Base-by-base conservation (phyloP, 2,329 filamentous ascomycete species). In the Fusarium longipes region DNA sequence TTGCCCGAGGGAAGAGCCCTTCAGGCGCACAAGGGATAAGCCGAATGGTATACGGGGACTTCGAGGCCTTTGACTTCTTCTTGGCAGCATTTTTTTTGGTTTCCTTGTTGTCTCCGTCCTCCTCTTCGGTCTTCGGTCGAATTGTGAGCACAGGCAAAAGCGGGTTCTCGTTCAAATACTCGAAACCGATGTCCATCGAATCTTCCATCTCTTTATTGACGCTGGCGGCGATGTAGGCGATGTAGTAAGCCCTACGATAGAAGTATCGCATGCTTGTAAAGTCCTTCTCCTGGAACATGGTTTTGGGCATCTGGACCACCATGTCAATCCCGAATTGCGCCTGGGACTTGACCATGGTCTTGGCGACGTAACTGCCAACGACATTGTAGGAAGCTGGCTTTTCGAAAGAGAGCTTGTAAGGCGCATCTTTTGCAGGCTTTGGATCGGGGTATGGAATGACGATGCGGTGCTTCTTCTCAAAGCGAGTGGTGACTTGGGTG, bases 231-330 rank as follows among this genome's bases (percentile, higher is more conserved):
- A 98, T 82, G 67, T 91, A 93, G 32, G 94, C 93, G 49, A 98
- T 82, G 75, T 96, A 98, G 78, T 95, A 98, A 14, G 96, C 92
- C 66, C 94, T 85, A 74, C 97, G 96, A 81, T 97, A 94, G 75
- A 97, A 97, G 80, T 97, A 98, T 63, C 96, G 88, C 82, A 96
- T 86, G 77, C 97, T 93, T 48, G 94, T 84, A 76, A 95, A 97
- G 78, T 99, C 96, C 79, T 98, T 98, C 42, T 96, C 92, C 74
- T 97, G 93, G 73, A 98, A 94, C 14, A 97, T 80, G 1, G 86
- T 81, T 57, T 82, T 78, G 7, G 96, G 95, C 88, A 99, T 96
- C 45, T 91, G 91, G 17, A 97, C 88, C 8, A 95, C 89, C 85
- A 98, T 87, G 77, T 98, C 95, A 61, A 97, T 84, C 17, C 86